phyloP scores from a whole-genome alignment of 345 rosid genomes.

The Excoecaria agallocha region DNA sequence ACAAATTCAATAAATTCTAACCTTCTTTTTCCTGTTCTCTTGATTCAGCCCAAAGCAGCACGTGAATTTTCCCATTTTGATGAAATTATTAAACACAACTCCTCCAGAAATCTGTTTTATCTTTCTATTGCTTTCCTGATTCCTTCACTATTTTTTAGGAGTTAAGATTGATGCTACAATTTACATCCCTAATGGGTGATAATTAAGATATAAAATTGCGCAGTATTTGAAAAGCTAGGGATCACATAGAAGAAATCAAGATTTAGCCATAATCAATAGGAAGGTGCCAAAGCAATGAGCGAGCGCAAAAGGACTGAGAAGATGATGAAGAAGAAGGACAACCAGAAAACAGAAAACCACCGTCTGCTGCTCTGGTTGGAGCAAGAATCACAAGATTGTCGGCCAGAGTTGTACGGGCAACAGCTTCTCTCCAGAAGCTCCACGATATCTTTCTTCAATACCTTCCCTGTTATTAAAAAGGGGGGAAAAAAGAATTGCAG shows the following conservation, averaged over 20 bases:
- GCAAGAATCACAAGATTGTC: conserved; percentile 35
- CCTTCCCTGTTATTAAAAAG: conserved; percentile 27
- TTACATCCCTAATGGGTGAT: conserved; percentile 38
- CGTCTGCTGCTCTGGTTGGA: conserved; percentile 46
- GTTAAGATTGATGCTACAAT: not conserved
- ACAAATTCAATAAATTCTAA: conserved; percentile 19
- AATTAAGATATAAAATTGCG: not conserved
- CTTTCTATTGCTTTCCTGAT: not conserved
- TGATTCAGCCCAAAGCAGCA: conserved; percentile 40
- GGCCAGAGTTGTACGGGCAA: conserved; percentile 65
- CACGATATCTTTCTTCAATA: conserved; percentile 18
- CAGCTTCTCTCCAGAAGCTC: conserved; percentile 64
- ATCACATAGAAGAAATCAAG: conserved; percentile 21
- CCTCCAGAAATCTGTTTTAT: not conserved
- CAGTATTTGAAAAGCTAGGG: not conserved
- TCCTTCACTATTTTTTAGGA: conserved; percentile 6
- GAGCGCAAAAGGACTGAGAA: conserved; percentile 13
- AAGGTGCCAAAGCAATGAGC: conserved; percentile 48
- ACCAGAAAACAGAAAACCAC: conserved; percentile 38
- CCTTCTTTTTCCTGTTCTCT: conserved; percentile 52
- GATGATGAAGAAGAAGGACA: conserved; percentile 16
- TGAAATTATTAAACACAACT: conserved; percentile 5
- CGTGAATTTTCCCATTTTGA: conserved; percentile 44
- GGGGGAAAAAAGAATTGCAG: conserved; percentile 3
- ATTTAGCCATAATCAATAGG: conserved; percentile 81